A percentile compares a stretch with the other conserved stretches of the same genome.
phyloP scores from a whole-genome alignment of 768 basidiomycete species.

The Lentinula detonsa region DNA sequence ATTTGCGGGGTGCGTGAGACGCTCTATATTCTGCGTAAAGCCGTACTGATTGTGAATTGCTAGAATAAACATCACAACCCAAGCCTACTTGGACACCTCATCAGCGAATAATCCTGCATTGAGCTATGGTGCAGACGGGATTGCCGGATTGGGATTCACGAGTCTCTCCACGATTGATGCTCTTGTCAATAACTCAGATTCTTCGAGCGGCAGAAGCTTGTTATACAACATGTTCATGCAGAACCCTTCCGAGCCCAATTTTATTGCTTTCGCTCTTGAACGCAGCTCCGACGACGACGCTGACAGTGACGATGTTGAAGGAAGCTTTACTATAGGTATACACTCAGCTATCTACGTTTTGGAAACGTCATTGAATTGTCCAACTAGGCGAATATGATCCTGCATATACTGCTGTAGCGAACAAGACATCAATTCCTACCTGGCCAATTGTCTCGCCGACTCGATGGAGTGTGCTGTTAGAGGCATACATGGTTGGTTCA shows the following conservation, averaged over 20 bases:
- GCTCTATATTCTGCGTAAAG: neutral
- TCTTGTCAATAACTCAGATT: slow-evolving; percentile 48
- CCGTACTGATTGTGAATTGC: slow-evolving; percentile 1
- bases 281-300: slow-evolving; percentile 45
- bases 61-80: slow-evolving; percentile 58
- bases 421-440: slow-evolving; percentile 57
- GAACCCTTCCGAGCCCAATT: slow-evolving; percentile 70
- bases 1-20: slow-evolving; percentile 60
- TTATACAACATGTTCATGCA: slow-evolving; percentile 71
- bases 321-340: slow-evolving; percentile 68
- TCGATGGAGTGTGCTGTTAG: slow-evolving; percentile 75
- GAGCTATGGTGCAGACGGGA: slow-evolving; percentile 63
- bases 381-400: slow-evolving; percentile 60
- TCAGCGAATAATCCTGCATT: slow-evolving; percentile 67
- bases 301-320: slow-evolving; percentile 55
- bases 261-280: slow-evolving; percentile 71
- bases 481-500: slow-evolving; percentile 59
- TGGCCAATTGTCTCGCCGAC: slow-evolving; percentile 60
- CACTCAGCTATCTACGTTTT: neutral
- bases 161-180: slow-evolving; percentile 69
- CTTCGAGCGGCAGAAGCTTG: slow-evolving; percentile 58
- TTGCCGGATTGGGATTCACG: slow-evolving; percentile 75
- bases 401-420: slow-evolving; percentile 52
- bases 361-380: neutral
- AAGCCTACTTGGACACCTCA: slow-evolving; percentile 66